Evolutionary conservation across 208 protist genomes (phyloP), one percentile per base, ranked within the genome.

Genomic region (Acanthamoeba rhysodes): DNA sequence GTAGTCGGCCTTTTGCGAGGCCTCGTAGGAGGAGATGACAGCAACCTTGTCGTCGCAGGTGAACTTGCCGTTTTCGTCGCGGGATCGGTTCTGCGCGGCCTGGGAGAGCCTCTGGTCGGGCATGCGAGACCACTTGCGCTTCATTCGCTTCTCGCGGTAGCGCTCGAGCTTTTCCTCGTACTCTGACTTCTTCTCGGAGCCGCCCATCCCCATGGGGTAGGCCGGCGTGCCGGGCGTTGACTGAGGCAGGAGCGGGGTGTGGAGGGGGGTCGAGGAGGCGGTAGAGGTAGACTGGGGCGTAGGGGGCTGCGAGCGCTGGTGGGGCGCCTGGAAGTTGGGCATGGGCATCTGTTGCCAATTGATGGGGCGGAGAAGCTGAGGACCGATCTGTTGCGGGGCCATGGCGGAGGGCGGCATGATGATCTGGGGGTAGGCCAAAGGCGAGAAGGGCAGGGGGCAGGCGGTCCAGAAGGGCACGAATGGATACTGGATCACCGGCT

Each of bases 391-490:
- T n/a, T 90, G 82, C 55, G 45, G 82, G 0, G 55, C 82, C 50
- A 64, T 64, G 45, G 82, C 82, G 9, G 82, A 29, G 27, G 82
- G 82, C 20, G 82, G 82, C 45, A 90, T 90, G 82, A 90, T 90
- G 27, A 90, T 90, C 32, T 90, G 82, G 10, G 82, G 82, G 82
- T 90, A 90, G 82, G 82, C 82, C 82, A 90, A 24, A 12, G 82
- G 82, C 45, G 82, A 90, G 82, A 90, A 90, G 82, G 82, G 82
- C 45, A 90, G 82, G 20, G 82, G 82, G 24, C 82, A 90, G 45
- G 82, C 82, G 29, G 82, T 90, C 82, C 82, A 90, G 32, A 90
- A 90, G 50, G 82, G 82, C 45, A 90, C 82, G 45, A 90, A 55
- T 24, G 82, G 82, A 45, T 66, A 90, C 82, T 90, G 82, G 53